phyloP scores from a whole-genome alignment of 1,284 basidiomycete species.

The Exobasidium rhododendri region DNA sequence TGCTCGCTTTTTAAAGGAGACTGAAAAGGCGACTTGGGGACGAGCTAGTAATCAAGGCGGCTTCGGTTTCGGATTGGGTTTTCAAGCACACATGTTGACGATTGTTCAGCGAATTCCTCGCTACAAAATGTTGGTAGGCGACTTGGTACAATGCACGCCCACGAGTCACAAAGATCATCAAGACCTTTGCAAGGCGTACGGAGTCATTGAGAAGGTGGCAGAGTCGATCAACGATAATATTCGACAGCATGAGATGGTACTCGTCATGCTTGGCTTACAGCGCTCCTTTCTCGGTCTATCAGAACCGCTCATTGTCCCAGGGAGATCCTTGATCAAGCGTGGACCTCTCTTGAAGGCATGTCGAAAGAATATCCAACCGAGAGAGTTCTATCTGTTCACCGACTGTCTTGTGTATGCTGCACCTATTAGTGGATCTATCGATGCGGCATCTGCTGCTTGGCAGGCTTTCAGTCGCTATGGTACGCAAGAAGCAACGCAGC shows the following conservation, averaged over 20 bases:
- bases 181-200: slow-evolving; percentile 31
- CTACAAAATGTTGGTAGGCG: slow-evolving; percentile 48
- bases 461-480: slow-evolving; percentile 19
- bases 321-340: slow-evolving; percentile 41
- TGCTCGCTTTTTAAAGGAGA: slow-evolving; percentile 39
- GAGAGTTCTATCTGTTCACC: slow-evolving; percentile 52
- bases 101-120: slow-evolving; percentile 54
- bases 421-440: slow-evolving; percentile 36
- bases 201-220: slow-evolving; percentile 47
- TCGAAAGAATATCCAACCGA: slow-evolving; percentile 49
- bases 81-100: slow-evolving; percentile 50
- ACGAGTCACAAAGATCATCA: slow-evolving; percentile 36
- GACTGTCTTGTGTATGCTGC: slow-evolving; percentile 50
- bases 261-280: slow-evolving; percentile 48
- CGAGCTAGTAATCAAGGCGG: slow-evolving; percentile 18
- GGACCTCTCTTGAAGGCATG: slow-evolving; percentile 51
- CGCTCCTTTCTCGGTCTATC: slow-evolving; percentile 40
- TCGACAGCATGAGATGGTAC: slow-evolving; percentile 49
- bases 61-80: slow-evolving; percentile 44
- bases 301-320: slow-evolving; percentile 48
- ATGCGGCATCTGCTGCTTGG: slow-evolving; percentile 42
- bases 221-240: slow-evolving; percentile 51
- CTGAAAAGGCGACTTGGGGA: slow-evolving; percentile 29
- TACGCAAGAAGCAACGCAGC: background rate
- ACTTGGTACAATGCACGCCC: slow-evolving; percentile 44